phyloP scores from a whole-genome alignment of 805 yeast species.

The Candida quercuum region DNA sequence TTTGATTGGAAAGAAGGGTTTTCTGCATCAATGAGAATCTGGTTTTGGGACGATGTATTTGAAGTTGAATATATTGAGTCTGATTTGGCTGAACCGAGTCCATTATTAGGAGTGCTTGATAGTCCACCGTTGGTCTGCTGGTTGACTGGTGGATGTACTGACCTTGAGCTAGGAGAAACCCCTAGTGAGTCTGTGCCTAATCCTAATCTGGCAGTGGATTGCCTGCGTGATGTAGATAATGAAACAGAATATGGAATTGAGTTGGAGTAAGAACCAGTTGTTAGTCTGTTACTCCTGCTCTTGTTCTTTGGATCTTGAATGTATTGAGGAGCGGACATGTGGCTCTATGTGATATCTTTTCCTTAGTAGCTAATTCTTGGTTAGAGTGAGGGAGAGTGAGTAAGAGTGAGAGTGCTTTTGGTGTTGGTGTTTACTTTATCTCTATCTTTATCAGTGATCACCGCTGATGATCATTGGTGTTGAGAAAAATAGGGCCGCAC shows the following conservation, averaged over 20 bases:
- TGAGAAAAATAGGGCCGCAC: not conserved
- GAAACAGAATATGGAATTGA: not conserved
- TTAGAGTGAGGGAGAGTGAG: too few species aligned
- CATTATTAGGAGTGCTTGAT: not conserved
- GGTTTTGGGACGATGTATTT: conserved; percentile 1
- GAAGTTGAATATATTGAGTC: conserved; percentile 3
- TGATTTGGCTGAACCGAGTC: too few species aligned
- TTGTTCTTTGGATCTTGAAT: not conserved
- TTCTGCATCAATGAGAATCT: conserved; percentile 13
- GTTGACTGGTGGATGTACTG: not conserved
- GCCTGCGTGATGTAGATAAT: conserved; percentile 5
- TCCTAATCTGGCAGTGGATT: conserved; percentile 9
- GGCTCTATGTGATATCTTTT: too few species aligned
- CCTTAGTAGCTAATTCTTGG: too few species aligned
- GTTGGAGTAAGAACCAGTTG: not conserved
- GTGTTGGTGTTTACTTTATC: not conserved
- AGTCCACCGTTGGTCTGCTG: conserved; percentile 1
- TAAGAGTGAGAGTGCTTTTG: too few species aligned
- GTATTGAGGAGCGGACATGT: conserved; percentile 1
- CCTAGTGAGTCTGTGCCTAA: conserved; percentile 5
- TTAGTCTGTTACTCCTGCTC: too few species aligned
- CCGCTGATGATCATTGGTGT: not conserved
- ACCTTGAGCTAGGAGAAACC: conserved; percentile 2
- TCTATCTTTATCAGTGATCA: not conserved
- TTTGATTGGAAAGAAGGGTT: conserved; percentile 14